These are phyloP conservation scores for Didymosphaeria variabile DNA, from an alignment of 2,329 filamentous ascomycete genomes.

Conservation along the genomic window DNA sequence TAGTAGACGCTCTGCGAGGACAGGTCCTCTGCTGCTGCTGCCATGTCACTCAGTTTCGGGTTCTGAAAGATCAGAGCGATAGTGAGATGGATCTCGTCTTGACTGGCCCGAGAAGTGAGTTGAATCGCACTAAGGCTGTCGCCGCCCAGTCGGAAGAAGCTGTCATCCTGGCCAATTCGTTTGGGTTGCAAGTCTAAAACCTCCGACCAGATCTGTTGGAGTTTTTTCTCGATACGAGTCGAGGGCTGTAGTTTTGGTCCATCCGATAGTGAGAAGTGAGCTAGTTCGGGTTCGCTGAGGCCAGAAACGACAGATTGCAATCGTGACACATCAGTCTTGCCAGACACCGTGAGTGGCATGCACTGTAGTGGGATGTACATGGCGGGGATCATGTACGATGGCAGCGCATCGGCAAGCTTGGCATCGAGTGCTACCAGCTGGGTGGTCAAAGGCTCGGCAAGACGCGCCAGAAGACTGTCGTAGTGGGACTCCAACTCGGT, in stretches of 20 bases:
- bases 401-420: conserved; percentile 3
- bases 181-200: conserved; percentile 19
- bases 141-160: conserved; percentile 53
- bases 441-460: neutral
- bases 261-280: conserved; percentile 6
- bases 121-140: conserved; percentile 52
- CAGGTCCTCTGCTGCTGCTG: neutral
- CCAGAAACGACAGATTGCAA: conserved; percentile 26
- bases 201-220: conserved; percentile 21
- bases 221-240: conserved; percentile 8
- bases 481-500: neutral
- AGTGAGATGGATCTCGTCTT: conserved; percentile 1
- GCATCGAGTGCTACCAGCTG: neutral
- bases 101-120: conserved; percentile 3
- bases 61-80: conserved; percentile 10
- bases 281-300: neutral
- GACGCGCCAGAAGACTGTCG: neutral
- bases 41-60: conserved; percentile 7
- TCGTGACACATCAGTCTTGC: conserved; percentile 45
- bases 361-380: conserved; percentile 46
- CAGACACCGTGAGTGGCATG: conserved; percentile 47
- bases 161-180: conserved; percentile 28
- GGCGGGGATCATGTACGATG: conserved; percentile 48
- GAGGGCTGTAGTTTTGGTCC: conserved; percentile 20
- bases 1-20: conserved; percentile 2